Evolutionary conservation across 2,329 filamentous ascomycete species (phyloP), one percentile per base, ranked within the genome.

Genomic region (Neofusicoccum ribis): DNA sequence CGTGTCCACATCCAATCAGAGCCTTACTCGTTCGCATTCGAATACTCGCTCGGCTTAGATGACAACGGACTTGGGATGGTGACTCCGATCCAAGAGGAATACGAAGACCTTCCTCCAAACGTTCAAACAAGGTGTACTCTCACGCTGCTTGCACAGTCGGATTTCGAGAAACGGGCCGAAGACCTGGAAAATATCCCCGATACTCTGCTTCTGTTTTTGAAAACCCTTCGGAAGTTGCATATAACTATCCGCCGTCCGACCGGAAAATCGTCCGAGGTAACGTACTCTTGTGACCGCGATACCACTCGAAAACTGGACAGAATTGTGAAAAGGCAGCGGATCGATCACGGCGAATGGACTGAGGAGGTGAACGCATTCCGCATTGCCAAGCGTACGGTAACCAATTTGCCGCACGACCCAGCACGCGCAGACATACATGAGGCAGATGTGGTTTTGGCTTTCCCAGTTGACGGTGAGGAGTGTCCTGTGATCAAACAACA

Each of bases 41-140:
- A 72, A n/a, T 72, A 79, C 65, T 58, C 62, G 0, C 59, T 44
- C 31, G 80, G 76, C 0, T 41, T 37, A 2, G 41, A 31, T 11
- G 79, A 83, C 1, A 75, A 77, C 0, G 84, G 83, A 1, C 72
- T 86, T 41, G 84, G 83, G 0, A 86, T 86, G 83, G 78, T 85
- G 1, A 79, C 78, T 0, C 83, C 84, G 61, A 74, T 73, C 1
- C 71, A 73, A 59, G 66, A 71, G 47, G 51, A 69, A 3, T 63
- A 50, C 27, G 58, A 64, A 3, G 4, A 9, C 1, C 14, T 72
- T 6, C 66, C 68, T 3, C 15, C 9, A 11, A 62, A 43, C 3
- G 64, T 72, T 2, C 65, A 63, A 4, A 74, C 71, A 1, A 65
- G 70, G 31, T 70, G 72, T 8, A 70, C 67, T 0, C 36, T 72